phyloP scores from a whole-genome alignment of 495 filamentous ascomycete genomes.

The Cairneyella variabilis region DNA sequence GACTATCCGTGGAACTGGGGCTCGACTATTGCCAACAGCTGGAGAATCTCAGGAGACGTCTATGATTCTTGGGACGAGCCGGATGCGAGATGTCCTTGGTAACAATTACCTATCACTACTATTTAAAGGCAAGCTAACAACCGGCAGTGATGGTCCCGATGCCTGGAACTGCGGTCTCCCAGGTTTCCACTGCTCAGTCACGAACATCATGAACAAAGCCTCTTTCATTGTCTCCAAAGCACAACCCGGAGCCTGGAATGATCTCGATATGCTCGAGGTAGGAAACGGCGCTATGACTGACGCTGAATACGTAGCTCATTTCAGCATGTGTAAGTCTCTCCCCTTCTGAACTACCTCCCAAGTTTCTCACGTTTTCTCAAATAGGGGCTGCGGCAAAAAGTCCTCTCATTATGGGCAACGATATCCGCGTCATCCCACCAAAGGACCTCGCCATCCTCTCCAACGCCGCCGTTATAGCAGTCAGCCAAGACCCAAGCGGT shows the following conservation, averaged over 20 bases:
- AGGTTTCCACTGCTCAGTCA: slow-evolving; percentile 50
- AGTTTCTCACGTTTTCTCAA: slow-evolving; percentile 6
- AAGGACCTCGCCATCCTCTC: slow-evolving; percentile 50
- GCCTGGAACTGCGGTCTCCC: slow-evolving; percentile 42
- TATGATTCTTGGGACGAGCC: slow-evolving; percentile 22
- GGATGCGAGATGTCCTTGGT: slow-evolving; percentile 38
- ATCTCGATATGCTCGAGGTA: slow-evolving; percentile 69
- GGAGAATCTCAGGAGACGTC: slow-evolving; percentile 53
- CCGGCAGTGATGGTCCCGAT: slow-evolving; percentile 30
- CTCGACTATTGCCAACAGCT: slow-evolving; percentile 51
- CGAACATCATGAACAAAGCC: slow-evolving; percentile 48
- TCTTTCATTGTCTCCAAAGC: slow-evolving; percentile 47
- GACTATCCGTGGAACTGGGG: slow-evolving; percentile 54
- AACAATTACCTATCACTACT: neutral
- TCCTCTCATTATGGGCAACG: slow-evolving; percentile 36
- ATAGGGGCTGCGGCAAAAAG: slow-evolving; percentile 31
- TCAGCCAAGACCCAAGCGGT: slow-evolving; percentile 55
- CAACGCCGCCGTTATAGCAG: slow-evolving; percentile 54
- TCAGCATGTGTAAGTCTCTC: slow-evolving; percentile 31
- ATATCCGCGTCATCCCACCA: slow-evolving; percentile 41
- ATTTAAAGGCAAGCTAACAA: slow-evolving; percentile 1
- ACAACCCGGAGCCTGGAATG: slow-evolving; percentile 53
- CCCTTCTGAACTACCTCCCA: no score
- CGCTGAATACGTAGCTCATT: slow-evolving; percentile 39
- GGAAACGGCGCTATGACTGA: slow-evolving; percentile 56